These are phyloP conservation scores for Benincasa hispida DNA, from an alignment of 306 rosid genomes.

Conservation along the genomic window DNA sequence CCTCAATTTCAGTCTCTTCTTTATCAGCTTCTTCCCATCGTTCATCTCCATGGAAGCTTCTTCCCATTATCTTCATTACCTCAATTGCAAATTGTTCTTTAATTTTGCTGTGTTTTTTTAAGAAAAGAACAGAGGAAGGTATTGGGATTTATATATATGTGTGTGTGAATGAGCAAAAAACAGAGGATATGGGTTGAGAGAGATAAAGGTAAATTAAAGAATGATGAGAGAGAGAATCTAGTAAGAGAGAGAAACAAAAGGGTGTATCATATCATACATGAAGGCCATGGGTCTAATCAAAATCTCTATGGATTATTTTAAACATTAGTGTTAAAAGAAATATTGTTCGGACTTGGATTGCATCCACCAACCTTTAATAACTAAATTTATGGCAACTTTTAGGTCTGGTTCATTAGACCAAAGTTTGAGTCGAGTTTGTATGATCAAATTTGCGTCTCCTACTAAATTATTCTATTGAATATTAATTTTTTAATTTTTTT, in stretches of 20 bases:
- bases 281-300: neutral
- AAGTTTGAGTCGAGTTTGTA: too few species aligned
- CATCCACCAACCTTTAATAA: too few species aligned
- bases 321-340: neutral
- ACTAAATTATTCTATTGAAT: too few species aligned
- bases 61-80: slow-evolving; percentile 17
- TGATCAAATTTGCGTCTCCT: too few species aligned
- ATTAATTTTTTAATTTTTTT: too few species aligned
- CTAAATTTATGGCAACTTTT: too few species aligned
- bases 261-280: too few species aligned
- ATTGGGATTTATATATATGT: neutral
- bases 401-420: too few species aligned
- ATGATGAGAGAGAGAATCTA: neutral
- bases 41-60: slow-evolving; percentile 7
- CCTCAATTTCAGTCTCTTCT: slow-evolving; percentile 16
- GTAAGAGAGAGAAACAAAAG: neutral
- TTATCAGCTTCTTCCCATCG: neutral
- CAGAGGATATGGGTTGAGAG: neutral
- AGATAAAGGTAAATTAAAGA: neutral
- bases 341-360: too few species aligned
- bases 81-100: neutral
- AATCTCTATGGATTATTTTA: neutral
- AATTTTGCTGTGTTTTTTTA: neutral
- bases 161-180: neutral
- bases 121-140: neutral